Conservation (phyloP, 1,284 basidiomycete species). For the Microbotryum silenes-acaulis region DNA sequence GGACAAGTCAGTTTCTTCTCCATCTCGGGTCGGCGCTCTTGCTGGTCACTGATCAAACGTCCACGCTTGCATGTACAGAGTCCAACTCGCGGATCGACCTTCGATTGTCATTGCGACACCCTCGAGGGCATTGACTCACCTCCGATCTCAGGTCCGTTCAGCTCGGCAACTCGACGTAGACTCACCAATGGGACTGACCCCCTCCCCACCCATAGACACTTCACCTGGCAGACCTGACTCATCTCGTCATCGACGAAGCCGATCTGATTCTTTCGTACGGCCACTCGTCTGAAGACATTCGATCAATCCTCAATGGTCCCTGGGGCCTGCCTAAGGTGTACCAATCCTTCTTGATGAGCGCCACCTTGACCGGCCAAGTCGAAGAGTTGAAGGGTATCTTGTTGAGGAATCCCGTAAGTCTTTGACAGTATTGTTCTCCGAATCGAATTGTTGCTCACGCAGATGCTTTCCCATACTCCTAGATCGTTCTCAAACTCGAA, state of each 20-base stretch:
- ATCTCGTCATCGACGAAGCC: constrained; percentile 94
- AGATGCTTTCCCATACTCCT: constrained; percentile 1
- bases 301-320: constrained; percentile 65
- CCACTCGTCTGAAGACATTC: constrained; percentile 77
- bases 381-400: constrained; percentile 80
- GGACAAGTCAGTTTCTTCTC: constrained; percentile 55
- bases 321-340: constrained; percentile 74
- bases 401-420: constrained; percentile 72
- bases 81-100: constrained; percentile 77
- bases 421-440: background rate
- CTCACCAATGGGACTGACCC: background rate
- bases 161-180: too few relatives aligned
- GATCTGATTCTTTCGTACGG: constrained; percentile 97
- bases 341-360: constrained; percentile 95
- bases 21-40: background rate
- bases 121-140: constrained; percentile 65
- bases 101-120: constrained; percentile 91
- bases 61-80: constrained; percentile 43
- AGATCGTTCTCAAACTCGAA: constrained; percentile 78
- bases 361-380: constrained; percentile 95
- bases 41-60: background rate
- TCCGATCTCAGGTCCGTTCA: constrained; percentile 62
- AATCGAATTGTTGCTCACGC: background rate
- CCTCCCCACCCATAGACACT: constrained; percentile 47
- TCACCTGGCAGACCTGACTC: constrained; percentile 58